These are phyloP conservation scores for Debaryomyces nepalensis DNA, from an alignment of 1,139 yeast genomes.

Conservation along the genomic window DNA sequence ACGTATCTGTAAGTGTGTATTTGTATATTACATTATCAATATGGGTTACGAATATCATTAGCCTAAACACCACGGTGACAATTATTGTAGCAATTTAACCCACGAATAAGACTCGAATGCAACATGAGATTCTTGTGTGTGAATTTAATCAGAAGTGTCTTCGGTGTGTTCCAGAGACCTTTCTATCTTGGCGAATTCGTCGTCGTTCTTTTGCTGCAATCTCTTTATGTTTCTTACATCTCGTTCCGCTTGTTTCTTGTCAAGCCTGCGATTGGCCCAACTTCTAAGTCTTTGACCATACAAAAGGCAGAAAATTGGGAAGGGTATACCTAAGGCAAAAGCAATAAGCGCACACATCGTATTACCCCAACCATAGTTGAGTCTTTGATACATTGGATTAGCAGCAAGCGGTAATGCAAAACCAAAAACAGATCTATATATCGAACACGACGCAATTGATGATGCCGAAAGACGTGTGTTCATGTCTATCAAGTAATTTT, in stretches of 20 bases:
- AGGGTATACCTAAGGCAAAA: slow-evolving; percentile 62
- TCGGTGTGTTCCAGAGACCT: too few relatives aligned
- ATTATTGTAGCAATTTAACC: too few relatives aligned
- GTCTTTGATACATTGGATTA: slow-evolving; percentile 42
- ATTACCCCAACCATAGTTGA: slow-evolving; percentile 71
- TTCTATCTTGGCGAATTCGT: background rate
- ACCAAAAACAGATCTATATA: slow-evolving; percentile 61
- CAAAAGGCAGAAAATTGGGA: slow-evolving; percentile 59
- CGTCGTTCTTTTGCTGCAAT: slow-evolving; percentile 16
- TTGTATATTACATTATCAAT: too few relatives aligned
- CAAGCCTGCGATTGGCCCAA: slow-evolving; percentile 58
- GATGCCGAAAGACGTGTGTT: slow-evolving; percentile 67
- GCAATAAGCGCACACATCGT: slow-evolving; percentile 62
- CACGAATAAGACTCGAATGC: too few relatives aligned
- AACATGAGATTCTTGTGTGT: too few relatives aligned
- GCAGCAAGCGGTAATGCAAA: slow-evolving; percentile 59
- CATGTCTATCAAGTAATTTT: slow-evolving; percentile 66
- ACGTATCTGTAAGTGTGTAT: too few relatives aligned
- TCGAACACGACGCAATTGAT: slow-evolving; percentile 64
- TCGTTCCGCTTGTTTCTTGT: slow-evolving; percentile 42
- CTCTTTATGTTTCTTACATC: slow-evolving; percentile 38
- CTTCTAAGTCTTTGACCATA: slow-evolving; percentile 59
- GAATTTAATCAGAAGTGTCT: too few relatives aligned
- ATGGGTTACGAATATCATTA: too few relatives aligned
- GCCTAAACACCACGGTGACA: too few relatives aligned